Evolutionary conservation across 176 grass and related monocot species (phyloP), one percentile per base, ranked within the genome.

Genomic region (Musa schizocarpa): DNA sequence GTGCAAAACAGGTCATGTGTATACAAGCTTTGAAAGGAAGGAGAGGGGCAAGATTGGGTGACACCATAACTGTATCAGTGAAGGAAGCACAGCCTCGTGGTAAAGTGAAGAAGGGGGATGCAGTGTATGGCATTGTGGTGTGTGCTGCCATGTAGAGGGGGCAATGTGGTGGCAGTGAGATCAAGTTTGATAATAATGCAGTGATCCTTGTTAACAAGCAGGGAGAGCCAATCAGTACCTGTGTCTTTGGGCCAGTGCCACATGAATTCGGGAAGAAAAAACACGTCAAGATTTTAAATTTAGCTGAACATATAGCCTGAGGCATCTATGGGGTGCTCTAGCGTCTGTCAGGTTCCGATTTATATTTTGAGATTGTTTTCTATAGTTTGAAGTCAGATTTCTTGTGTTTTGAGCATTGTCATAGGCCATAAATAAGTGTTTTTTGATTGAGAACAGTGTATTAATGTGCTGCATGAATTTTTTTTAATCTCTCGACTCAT

Each of bases 81-180:
- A 98, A 98, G 82, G 95, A 98, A 78, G 95, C 95, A 2, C 86
- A 94, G 7, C 95, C 95, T 48, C 84, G 84, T 43, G 90, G 90
- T 54, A 98, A 94, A 81, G 95, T 98, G 9, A 98, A 98, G 88
- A 98, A 98, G 76, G 90, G 95, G 68, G 95, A 98, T 20, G 95
- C 94, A 0, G 95, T 98, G 19, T 98, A 94, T 2, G 95, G 95
- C 19, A 88, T 98, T 27, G 95, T 98, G 2, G 95, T 98, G 20
- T 86, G 90, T 11, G 95, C 95, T 48, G 95, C 90, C 5, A 98
- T 98, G 95, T 89, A 93, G 66, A 71, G 81, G 59, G 90, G 90
- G 1, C 86, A 90, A 12, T 87, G 76, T 9, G 88, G 93, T 53
- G 95, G 90, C 63, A 93, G 90, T 2, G 86, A 98, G 73, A 61